Percentiles rank a stretch among this genome's conserved stretches.
These are phyloP conservation scores for Olyra latifolia DNA, from an alignment of 176 grass and related monocot species.

Conservation along the genomic window DNA sequence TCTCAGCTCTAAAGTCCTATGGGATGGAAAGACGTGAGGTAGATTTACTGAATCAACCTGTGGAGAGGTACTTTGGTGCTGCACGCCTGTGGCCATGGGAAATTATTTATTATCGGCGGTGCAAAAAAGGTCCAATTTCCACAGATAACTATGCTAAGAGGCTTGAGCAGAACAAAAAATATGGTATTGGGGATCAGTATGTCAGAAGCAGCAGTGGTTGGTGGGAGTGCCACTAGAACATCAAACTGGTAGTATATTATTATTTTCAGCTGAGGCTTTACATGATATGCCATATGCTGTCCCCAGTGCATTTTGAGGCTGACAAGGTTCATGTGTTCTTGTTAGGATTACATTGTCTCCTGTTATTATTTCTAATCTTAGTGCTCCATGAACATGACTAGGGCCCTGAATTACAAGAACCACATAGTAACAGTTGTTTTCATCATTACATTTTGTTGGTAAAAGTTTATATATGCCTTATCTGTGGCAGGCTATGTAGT, in stretches of 20 bases:
- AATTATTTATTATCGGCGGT: slow-evolving; percentile 45
- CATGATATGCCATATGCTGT: slow-evolving; percentile 10
- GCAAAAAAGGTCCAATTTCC: slow-evolving; percentile 61
- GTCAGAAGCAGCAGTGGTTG: slow-evolving; percentile 74
- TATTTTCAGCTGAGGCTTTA: neutral
- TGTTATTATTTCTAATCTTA: slow-evolving; percentile 9
- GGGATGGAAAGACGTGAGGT: slow-evolving; percentile 33
- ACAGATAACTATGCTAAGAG: slow-evolving; percentile 60
- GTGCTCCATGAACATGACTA: slow-evolving; percentile 15
- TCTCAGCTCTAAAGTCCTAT: slow-evolving; percentile 40
- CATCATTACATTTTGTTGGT: neutral
- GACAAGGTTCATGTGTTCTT: slow-evolving; percentile 26
- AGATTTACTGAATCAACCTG: slow-evolving; percentile 28
- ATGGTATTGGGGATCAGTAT: slow-evolving; percentile 56
- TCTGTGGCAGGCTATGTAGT: neutral
- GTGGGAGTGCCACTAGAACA: slow-evolving; percentile 39
- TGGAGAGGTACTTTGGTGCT: slow-evolving; percentile 58
- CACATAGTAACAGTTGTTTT: slow-evolving; percentile 9
- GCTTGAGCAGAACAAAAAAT: slow-evolving; percentile 68
- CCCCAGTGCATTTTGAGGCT: slow-evolving; percentile 20
- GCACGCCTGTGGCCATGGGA: slow-evolving; percentile 64
- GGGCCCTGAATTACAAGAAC: slow-evolving; percentile 7
- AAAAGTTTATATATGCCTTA: neutral
- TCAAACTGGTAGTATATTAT: neutral
- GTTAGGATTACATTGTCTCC: neutral